These are phyloP conservation scores for Psidium guajava DNA, from an alignment of 345 rosid species.

Conservation along the genomic window DNA sequence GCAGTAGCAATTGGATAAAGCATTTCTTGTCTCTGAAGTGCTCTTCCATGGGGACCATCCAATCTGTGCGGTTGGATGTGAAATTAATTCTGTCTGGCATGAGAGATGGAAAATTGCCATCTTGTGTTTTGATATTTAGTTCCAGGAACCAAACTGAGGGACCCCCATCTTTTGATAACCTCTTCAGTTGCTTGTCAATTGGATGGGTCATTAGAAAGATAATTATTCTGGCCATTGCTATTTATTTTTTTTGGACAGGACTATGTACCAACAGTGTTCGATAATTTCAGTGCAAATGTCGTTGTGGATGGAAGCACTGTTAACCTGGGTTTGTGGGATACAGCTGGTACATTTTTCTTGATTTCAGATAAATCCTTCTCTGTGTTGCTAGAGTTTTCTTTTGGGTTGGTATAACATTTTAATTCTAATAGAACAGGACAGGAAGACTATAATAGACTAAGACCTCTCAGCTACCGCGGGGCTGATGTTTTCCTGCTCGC, in stretches of 20 bases:
- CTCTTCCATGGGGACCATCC: not conserved
- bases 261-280: conserved; percentile 79
- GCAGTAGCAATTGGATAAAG: not conserved
- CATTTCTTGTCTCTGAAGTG: not conserved
- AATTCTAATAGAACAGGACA: conserved; percentile 46
- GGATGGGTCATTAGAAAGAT: not conserved
- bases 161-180: not conserved
- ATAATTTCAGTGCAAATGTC: conserved; percentile 81
- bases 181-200: not conserved
- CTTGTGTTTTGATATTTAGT: not conserved
- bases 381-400: not conserved
- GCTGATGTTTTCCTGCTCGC: conserved; percentile 89
- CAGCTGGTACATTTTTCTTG: conserved; percentile 44
- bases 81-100: not conserved
- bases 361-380: not conserved
- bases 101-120: not conserved
- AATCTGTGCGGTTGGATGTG: not conserved
- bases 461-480: conserved; percentile 91
- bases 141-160: not conserved
- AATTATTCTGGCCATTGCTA: not conserved
- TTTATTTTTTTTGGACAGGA: conserved; percentile 28
- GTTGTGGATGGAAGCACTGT: conserved; percentile 76
- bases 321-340: conserved; percentile 76
- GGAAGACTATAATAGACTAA: conserved; percentile 83
- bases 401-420: not conserved